Evolutionary conservation across 2,329 filamentous ascomycete species (phyloP), one percentile per base, ranked within the genome.

Genomic region (Pseudopithomyces maydicus): DNA sequence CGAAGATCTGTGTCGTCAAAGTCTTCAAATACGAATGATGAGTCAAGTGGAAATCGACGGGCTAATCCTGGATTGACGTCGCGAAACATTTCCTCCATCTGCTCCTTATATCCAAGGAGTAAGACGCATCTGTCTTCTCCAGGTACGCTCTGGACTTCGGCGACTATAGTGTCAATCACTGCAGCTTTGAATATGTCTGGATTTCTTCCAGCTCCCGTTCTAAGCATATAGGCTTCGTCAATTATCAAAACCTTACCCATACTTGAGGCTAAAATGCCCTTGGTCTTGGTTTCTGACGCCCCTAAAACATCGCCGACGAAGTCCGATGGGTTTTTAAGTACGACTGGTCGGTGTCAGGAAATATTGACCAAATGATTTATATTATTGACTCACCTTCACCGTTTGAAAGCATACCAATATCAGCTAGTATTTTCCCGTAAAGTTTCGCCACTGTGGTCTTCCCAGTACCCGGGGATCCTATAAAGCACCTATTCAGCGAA

Each of bases 211-310:
- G 0, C 68, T 71, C 6, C 71, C 1, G 76, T 73, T 44, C 81
- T 84, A 0, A 94, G 79, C 33, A 86, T 85, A 61, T 94, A 93
- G 0, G 90, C 90, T 68, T 95, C 90, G 59, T 94, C 90, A 2
- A 94, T 92, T 14, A 94, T 84, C 0, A 94, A 81, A 0, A 93
- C 89, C 61, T 93, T 94, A 0, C 91, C 90, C 0, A 82, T 61
- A 0, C 88, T 86, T 0, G 86, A 77, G 0, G 84, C 85, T 0
- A 94, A 79, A 6, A 93, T 92, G 0, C 79, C 87, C 62, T 91
- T 93, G 0, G 90, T 93, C 33, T 87, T 85, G 1, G 82, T 78
- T 70, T 94, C 90, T 0, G 90, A 92, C 1, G 82, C 78, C 0
- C 90, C 90, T 0, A 94, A 58, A 0, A 69, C 78, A 8, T 73